phyloP scores from a whole-genome alignment of 164 flowering plant species.

The Litsea cubeba region DNA sequence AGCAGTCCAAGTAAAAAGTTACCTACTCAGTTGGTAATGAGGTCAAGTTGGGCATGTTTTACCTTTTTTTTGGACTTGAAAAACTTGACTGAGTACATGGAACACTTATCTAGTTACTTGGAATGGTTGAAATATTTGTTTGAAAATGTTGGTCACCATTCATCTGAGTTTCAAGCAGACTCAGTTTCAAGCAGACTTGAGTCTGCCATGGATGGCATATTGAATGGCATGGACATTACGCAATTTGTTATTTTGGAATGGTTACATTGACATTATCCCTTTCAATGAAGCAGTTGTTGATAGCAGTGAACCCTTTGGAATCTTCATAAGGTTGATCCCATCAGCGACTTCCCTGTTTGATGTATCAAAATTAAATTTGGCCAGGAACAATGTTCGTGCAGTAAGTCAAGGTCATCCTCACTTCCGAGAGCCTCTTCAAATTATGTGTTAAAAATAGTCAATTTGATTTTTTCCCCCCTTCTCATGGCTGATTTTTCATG shows the following conservation, averaged over 20 bases:
- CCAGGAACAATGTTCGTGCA: constrained; percentile 60
- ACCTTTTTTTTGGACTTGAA: background rate
- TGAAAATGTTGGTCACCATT: background rate
- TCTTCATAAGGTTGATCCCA: constrained; percentile 72
- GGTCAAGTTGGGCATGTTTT: background rate
- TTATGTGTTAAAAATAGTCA: too few species aligned
- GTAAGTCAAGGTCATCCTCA: constrained; percentile 44
- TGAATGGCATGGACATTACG: background rate
- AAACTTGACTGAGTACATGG: background rate
- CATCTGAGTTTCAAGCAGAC: background rate
- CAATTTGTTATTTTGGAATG: background rate
- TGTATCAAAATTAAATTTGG: constrained; percentile 45
- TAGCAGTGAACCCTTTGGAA: constrained; percentile 37
- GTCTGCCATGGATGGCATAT: background rate
- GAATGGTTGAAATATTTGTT: background rate
- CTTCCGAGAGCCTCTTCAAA: background rate
- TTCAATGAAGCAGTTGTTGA: constrained; percentile 31
- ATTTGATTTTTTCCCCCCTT: background rate
- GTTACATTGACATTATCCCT: constrained; percentile 2
- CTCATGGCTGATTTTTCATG: background rate
- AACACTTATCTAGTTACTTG: background rate
- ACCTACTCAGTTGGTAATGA: background rate
- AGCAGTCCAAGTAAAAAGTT: background rate
- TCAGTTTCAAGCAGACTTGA: background rate
- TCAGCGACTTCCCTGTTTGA: constrained; percentile 54